A percentile compares a stretch with the other conserved stretches of the same genome.
These are phyloP conservation scores for Dryadomyces quercivorus DNA, from an alignment of 2,329 filamentous ascomycete species.

Conservation along the genomic window DNA sequence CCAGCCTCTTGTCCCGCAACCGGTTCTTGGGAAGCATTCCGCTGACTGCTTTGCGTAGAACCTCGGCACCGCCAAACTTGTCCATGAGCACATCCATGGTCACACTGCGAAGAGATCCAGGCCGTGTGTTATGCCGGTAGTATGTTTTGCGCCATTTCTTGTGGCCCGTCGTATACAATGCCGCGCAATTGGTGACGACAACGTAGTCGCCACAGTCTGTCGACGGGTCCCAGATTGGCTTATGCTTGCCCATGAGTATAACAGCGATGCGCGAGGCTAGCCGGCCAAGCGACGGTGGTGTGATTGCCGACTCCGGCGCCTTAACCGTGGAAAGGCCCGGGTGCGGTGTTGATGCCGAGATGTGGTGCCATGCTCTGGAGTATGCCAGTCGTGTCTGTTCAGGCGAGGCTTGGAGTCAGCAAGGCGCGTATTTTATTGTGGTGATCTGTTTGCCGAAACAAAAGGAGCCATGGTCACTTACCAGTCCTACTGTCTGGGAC, in stretches of 20 bases:
- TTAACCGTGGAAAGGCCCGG: slow-evolving; percentile 42
- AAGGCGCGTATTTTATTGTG: not conserved
- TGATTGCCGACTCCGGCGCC: slow-evolving; percentile 36
- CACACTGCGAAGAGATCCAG: slow-evolving; percentile 74
- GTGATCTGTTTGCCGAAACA: not conserved
- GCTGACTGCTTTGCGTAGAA: slow-evolving; percentile 80
- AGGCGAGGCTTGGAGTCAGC: not conserved
- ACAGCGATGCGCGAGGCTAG: slow-evolving; percentile 79
- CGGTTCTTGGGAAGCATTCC: slow-evolving; percentile 98
- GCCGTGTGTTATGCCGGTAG: slow-evolving; percentile 86
- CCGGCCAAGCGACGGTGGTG: slow-evolving; percentile 73
- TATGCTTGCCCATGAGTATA: slow-evolving; percentile 96
- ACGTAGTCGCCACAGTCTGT: slow-evolving; percentile 99
- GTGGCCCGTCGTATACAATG: slow-evolving; percentile 78
- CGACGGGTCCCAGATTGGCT: slow-evolving; percentile 92
- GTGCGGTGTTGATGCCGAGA: slow-evolving; percentile 59
- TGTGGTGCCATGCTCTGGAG: slow-evolving; percentile 85
- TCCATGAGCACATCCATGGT: slow-evolving; percentile 92
- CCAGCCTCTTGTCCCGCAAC: slow-evolving; percentile 75
- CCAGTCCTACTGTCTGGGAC: slow-evolving; percentile 70
- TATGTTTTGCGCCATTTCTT: slow-evolving; percentile 93
- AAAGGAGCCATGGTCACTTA: slow-evolving; percentile 25
- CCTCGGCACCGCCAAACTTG: slow-evolving; percentile 87
- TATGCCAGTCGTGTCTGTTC: slow-evolving; percentile 86
- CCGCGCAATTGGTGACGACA: slow-evolving; percentile 79